phyloP scores from a whole-genome alignment of 805 yeast species.

The Wickerhamomyces kurtzmanii region DNA sequence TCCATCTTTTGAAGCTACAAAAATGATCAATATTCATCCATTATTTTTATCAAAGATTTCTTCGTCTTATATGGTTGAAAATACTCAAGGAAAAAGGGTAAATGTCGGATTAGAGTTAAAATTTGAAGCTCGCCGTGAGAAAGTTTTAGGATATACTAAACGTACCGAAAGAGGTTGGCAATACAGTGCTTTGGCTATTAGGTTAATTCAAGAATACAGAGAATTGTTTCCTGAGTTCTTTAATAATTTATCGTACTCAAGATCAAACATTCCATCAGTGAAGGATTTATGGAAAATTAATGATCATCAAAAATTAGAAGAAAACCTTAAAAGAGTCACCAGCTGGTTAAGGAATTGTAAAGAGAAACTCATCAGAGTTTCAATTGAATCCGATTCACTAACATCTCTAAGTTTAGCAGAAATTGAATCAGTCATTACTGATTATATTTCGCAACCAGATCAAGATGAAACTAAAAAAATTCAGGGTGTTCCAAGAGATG shows the following conservation, averaged over 20 bases:
- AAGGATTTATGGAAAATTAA: slow-evolving; percentile 25
- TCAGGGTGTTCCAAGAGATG: slow-evolving; percentile 77
- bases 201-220: slow-evolving; percentile 52
- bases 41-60: slow-evolving; percentile 70
- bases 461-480: slow-evolving; percentile 44
- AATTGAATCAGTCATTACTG: slow-evolving; percentile 53
- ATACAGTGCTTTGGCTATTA: slow-evolving; percentile 65
- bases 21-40: slow-evolving; percentile 44
- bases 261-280: slow-evolving; percentile 18
- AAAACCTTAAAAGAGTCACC: slow-evolving; percentile 18
- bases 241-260: slow-evolving; percentile 21
- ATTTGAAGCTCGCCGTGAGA: slow-evolving; percentile 67
- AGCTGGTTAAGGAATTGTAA: slow-evolving; percentile 40
- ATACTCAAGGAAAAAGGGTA: slow-evolving; percentile 36
- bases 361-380: slow-evolving; percentile 48
- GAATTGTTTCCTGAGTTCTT: slow-evolving; percentile 55
- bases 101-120: slow-evolving; percentile 82
- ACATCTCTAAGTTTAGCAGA: slow-evolving; percentile 54
- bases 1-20: slow-evolving; percentile 58
- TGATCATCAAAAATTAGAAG: slow-evolving; percentile 16
- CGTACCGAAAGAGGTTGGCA: slow-evolving; percentile 68
- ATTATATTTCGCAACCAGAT: slow-evolving; percentile 33
- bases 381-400: slow-evolving; percentile 71
- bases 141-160: slow-evolving; percentile 82
- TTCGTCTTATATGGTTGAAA: slow-evolving; percentile 55